A percentile compares a stretch with the other conserved stretches of the same genome.
phyloP scores from a whole-genome alignment of 768 basidiomycete species.

The Trametes cingulata region DNA sequence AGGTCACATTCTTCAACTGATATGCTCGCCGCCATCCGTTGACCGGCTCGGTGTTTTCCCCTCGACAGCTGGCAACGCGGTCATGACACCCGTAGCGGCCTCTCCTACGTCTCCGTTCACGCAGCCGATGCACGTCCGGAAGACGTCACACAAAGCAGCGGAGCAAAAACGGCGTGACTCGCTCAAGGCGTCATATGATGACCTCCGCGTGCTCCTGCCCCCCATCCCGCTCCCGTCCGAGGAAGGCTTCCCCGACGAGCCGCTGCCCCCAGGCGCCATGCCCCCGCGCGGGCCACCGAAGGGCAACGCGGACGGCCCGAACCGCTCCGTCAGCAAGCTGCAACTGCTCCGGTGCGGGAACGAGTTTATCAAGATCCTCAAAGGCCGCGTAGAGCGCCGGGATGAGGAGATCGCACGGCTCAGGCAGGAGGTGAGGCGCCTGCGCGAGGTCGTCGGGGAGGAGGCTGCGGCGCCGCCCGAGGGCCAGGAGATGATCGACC shows the following conservation, averaged over 20 bases:
- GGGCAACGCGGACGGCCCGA: conserved; percentile 86
- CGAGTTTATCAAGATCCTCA: conserved; percentile 79
- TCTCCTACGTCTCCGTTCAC: conserved; percentile 19
- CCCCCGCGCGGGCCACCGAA: conserved; percentile 90
- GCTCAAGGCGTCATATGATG: conserved; percentile 91
- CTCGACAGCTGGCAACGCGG: conserved; percentile 36
- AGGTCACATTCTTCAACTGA: conserved; percentile 25
- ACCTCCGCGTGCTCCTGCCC: conserved; percentile 79
- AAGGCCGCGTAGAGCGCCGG: conserved; percentile 73
- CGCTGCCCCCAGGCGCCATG: conserved; percentile 81
- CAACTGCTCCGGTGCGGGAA: conserved; percentile 91
- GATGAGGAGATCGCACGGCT: conserved; percentile 75
- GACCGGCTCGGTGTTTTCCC: not conserved
- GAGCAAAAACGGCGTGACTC: conserved; percentile 98
- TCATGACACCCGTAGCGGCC: conserved; percentile 29
- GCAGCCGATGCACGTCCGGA: conserved; percentile 51
- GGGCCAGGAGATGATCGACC: conserved; percentile 44
- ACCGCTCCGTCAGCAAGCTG: conserved; percentile 91
- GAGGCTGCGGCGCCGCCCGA: conserved; percentile 38
- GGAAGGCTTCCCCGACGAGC: conserved; percentile 68
- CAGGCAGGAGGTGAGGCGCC: conserved; percentile 62
- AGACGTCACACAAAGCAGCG: conserved; percentile 91
- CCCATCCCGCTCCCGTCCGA: conserved; percentile 84
- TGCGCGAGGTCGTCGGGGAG: conserved; percentile 46
- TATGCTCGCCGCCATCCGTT: conserved; percentile 8